phyloP scores from a whole-genome alignment of 768 basidiomycete genomes.

The Boletus vinaceobasis region DNA sequence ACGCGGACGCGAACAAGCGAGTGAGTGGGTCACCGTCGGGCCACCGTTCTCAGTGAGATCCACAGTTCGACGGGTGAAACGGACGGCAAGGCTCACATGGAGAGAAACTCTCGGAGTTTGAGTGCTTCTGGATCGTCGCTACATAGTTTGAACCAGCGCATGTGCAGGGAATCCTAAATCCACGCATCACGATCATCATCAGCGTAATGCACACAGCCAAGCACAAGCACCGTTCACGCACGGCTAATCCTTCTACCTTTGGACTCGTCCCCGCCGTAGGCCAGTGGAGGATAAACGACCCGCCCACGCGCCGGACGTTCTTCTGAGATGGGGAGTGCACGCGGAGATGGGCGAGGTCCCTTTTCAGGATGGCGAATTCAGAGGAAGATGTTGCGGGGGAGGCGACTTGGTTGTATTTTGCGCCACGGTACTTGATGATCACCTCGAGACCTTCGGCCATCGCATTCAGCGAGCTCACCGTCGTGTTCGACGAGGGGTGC shows the following conservation, averaged over 20 bases:
- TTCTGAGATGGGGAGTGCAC: slow-evolving; percentile 28
- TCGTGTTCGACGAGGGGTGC: background rate
- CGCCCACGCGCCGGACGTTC: slow-evolving; percentile 21
- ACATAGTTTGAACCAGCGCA: slow-evolving; percentile 25
- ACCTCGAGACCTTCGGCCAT: slow-evolving; percentile 27
- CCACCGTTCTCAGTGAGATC: slow-evolving; percentile 5
- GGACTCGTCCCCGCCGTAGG: slow-evolving; percentile 6
- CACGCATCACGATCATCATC: background rate
- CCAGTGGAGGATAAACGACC: slow-evolving; percentile 28
- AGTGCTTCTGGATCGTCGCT: slow-evolving; percentile 21
- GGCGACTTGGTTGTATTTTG: slow-evolving; percentile 14
- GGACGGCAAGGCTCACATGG: slow-evolving; percentile 21
- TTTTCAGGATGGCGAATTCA: slow-evolving; percentile 23
- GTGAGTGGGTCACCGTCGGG: background rate
- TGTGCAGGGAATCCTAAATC: slow-evolving; percentile 22
- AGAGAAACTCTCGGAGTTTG: slow-evolving; percentile 24
- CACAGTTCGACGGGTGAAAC: background rate
- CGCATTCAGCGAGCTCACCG: background rate
- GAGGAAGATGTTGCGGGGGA: slow-evolving; percentile 9
- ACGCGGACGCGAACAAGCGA: background rate
- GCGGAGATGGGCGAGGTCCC: slow-evolving; percentile 29
- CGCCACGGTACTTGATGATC: slow-evolving; percentile 21
- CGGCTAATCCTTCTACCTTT: slow-evolving; percentile 1
- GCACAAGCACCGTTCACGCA: slow-evolving; percentile 4
- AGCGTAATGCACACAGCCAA: background rate